phyloP scores from a whole-genome alignment of 371 early-diverging fungal genomes.

The Mortierella sp. region DNA sequence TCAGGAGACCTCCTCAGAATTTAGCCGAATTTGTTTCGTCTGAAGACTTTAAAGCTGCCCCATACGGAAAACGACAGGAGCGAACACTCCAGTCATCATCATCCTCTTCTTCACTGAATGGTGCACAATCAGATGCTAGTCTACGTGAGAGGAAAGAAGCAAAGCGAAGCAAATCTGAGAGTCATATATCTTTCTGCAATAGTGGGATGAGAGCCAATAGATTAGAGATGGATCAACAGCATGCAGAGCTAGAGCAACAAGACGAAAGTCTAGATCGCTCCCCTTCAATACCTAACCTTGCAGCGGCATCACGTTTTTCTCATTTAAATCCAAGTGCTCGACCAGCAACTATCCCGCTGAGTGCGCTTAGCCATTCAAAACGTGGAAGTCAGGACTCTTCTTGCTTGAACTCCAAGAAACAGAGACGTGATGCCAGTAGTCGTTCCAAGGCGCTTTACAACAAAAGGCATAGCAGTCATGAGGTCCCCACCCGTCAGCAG shows the following conservation, averaged over 20 bases:
- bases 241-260: neutral
- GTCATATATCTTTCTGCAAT: constrained; percentile 7
- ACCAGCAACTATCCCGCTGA: constrained; percentile 33
- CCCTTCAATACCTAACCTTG: neutral
- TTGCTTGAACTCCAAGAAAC: constrained; percentile 12
- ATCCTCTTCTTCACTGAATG: constrained; percentile 10
- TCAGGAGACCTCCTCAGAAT: constrained; percentile 54
- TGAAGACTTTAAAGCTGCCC: constrained; percentile 47
- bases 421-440: constrained; percentile 8
- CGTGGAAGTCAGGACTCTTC: constrained; percentile 24
- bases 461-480: constrained; percentile 3
- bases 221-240: neutral
- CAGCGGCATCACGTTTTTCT: neutral
- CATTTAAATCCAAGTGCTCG: neutral
- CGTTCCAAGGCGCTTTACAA: constrained; percentile 1
- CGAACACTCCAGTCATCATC: constrained; percentile 10
- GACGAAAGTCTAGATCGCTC: constrained; percentile 5
- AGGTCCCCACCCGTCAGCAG: constrained; percentile 8
- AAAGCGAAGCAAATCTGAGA: constrained; percentile 15
- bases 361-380: constrained; percentile 41
- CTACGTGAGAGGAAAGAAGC: constrained; percentile 1
- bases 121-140: neutral
- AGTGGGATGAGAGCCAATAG: constrained; percentile 1
- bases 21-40: constrained; percentile 54
- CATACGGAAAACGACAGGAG: constrained; percentile 21